Base-by-base conservation (phyloP, 495 filamentous ascomycete genomes). In the Elaphomyces granulatus region DNA sequence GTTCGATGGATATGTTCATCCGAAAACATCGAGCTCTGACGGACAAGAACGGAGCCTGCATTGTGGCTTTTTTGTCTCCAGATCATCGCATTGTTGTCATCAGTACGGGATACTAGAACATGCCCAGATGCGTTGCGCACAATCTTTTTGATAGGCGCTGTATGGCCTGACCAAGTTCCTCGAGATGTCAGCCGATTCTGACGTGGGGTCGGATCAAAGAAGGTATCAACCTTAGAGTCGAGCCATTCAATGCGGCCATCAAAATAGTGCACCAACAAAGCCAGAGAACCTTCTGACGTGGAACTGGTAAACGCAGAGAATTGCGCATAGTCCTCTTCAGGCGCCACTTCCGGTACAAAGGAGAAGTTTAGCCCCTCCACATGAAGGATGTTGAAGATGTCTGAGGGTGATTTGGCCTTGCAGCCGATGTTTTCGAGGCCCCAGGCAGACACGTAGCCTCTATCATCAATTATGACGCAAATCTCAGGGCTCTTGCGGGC, bases 391-490 rank as follows among this genome's bases (percentile, higher is more conserved):
- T 93, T 93, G 64, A 93, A 94, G 19, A 87, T 74, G 52, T 80
- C 77, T 30, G 76, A 68, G 2, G 71, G 69, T 45, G 78, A 73
- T 45, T 68, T 74, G 20, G 64, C 60, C 47, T 84, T 90, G 49
- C 74, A 78, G 14, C 86, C 84, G 17, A 95, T 71, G 51, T 87
- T 85, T 55, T 96, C 87, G 40, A 99, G 53, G 1, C 84, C 92
- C 88, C 88, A 94, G 0, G 87, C 90, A 34, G 83, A 85, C 84
- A 96, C 86, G 47, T 79, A 74, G 3, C 90, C 90, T 28, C 71
- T 64, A 15, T 80, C 78, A 58, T 99, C 87, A 37, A 93, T 66
- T 2, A 88, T 77, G 12, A 95, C 67, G 46, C 84, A 87, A 2
- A 96, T 74, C 49, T 99, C 92, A 0, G 88, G 92, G 36, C 69